A percentile compares a stretch with the other conserved stretches of the same genome.
phyloP scores from a whole-genome alignment of 306 rosid species.

The Malus sieversii region DNA sequence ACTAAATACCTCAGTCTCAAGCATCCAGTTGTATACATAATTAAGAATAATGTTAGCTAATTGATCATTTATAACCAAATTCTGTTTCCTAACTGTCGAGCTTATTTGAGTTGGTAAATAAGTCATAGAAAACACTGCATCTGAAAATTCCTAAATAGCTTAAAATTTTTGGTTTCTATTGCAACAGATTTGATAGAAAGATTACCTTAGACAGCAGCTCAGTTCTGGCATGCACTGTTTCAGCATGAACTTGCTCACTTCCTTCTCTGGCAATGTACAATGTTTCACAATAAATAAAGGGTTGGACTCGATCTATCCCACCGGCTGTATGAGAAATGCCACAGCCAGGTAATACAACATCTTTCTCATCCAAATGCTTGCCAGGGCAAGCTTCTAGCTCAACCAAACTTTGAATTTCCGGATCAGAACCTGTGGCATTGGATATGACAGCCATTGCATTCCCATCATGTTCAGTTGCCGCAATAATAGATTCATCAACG shows the following conservation, averaged over 20 bases:
- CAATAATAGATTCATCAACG: slow-evolving; percentile 8
- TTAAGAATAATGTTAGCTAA: neutral
- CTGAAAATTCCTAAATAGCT: neutral
- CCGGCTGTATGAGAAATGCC: slow-evolving; percentile 13
- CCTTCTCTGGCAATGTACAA: slow-evolving; percentile 29
- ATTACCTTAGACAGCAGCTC: slow-evolving; percentile 48
- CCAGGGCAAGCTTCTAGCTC: slow-evolving; percentile 13
- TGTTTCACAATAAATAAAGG: slow-evolving; percentile 20
- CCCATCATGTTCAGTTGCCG: slow-evolving; percentile 10
- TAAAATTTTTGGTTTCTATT: neutral
- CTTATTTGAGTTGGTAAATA: neutral
- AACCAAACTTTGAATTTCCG: slow-evolving; percentile 1
- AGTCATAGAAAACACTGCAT: neutral
- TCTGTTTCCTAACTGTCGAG: neutral
- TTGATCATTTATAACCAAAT: neutral
- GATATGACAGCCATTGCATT: slow-evolving; percentile 13
- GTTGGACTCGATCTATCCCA: slow-evolving; percentile 16
- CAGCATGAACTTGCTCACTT: slow-evolving; percentile 26
- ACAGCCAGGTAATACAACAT: slow-evolving; percentile 9
- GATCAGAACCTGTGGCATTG: slow-evolving; percentile 4
- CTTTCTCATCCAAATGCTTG: slow-evolving; percentile 21
- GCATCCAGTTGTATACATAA: neutral
- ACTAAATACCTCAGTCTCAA: slow-evolving; percentile 14
- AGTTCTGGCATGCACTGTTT: slow-evolving; percentile 24
- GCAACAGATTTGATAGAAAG: neutral